phyloP scores from a whole-genome alignment of 2,329 filamentous ascomycete genomes.

The Davidsoniella eucalypti region DNA sequence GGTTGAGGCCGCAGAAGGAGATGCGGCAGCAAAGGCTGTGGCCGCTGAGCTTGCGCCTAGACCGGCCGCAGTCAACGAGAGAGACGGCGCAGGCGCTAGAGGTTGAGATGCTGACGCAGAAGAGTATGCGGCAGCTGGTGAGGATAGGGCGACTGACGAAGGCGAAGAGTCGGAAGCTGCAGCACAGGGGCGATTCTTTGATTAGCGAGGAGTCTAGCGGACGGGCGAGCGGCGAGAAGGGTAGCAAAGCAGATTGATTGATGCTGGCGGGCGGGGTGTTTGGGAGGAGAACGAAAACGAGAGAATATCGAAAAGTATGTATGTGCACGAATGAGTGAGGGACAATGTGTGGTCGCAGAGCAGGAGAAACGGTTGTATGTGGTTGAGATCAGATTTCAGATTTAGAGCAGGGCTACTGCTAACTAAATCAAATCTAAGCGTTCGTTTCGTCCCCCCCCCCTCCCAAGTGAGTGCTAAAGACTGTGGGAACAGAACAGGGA shows the following conservation, averaged over 20 bases:
- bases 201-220: constrained; percentile 11
- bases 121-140: constrained; percentile 13
- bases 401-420: no score
- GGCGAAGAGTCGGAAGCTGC: constrained; percentile 17
- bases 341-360: not conserved
- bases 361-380: not conserved
- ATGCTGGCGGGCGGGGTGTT: no score
- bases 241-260: constrained; percentile 3
- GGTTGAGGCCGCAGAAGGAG: not conserved
- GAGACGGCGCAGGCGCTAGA: no score
- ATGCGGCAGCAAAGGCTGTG: not conserved
- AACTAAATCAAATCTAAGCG: no score
- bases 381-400: not conserved
- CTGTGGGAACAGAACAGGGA: no score
- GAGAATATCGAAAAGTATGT: no score
- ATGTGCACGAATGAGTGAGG: no score
- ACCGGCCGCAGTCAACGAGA: no score
- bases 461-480: no score
- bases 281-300: no score
- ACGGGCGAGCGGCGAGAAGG: not conserved
- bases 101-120: not conserved
- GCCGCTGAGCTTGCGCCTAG: no score
- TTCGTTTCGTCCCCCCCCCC: no score
- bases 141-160: constrained; percentile 15
- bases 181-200: constrained; percentile 13